phyloP scores from a whole-genome alignment of 2,329 filamentous ascomycete species.

The Didymella lethalis region DNA sequence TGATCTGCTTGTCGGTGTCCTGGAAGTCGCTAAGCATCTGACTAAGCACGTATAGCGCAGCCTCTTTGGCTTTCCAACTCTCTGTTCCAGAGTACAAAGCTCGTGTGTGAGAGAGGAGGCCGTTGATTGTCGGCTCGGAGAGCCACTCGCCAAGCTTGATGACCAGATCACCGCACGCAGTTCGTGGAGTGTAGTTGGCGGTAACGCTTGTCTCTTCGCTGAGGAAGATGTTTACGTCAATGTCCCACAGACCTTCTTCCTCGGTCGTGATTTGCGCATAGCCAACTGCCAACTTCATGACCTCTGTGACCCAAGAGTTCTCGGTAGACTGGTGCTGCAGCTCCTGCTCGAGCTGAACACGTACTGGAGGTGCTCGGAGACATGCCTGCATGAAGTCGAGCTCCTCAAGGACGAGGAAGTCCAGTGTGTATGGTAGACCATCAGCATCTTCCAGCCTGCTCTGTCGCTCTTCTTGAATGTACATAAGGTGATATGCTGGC shows the following conservation, averaged over 20 bases:
- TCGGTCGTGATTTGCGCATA: constrained; percentile 92
- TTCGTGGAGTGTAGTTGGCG: constrained; percentile 93
- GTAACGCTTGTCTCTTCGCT: constrained; percentile 95
- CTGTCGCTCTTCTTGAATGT: constrained; percentile 84
- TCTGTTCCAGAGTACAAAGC: constrained; percentile 68
- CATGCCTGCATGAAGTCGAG: constrained; percentile 94
- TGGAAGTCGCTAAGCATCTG: constrained; percentile 83
- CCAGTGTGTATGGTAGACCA: constrained; percentile 89
- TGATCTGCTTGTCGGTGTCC: constrained; percentile 77
- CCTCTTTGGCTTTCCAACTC: constrained; percentile 75
- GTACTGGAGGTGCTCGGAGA: constrained; percentile 85
- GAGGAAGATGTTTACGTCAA: constrained; percentile 93
- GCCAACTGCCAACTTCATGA: constrained; percentile 83
- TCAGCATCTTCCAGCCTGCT: constrained; percentile 90
- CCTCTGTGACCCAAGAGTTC: constrained; percentile 80
- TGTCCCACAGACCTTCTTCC: constrained; percentile 94
- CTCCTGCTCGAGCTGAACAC: constrained; percentile 85
- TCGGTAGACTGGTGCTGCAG: constrained; percentile 65
- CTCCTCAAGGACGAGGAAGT: constrained; percentile 92
- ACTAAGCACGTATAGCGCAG: constrained; percentile 84
- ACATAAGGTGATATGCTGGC: constrained; percentile 78
- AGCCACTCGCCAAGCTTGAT: constrained; percentile 95
- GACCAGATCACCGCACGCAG: constrained; percentile 88
- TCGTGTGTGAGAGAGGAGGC: constrained; percentile 78
- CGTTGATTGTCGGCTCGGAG: constrained; percentile 76